Evolutionary conservation across 2,329 filamentous ascomycete genomes (phyloP), one percentile per base, ranked within the genome.

Genomic region (Blastomyces emzantsi): DNA sequence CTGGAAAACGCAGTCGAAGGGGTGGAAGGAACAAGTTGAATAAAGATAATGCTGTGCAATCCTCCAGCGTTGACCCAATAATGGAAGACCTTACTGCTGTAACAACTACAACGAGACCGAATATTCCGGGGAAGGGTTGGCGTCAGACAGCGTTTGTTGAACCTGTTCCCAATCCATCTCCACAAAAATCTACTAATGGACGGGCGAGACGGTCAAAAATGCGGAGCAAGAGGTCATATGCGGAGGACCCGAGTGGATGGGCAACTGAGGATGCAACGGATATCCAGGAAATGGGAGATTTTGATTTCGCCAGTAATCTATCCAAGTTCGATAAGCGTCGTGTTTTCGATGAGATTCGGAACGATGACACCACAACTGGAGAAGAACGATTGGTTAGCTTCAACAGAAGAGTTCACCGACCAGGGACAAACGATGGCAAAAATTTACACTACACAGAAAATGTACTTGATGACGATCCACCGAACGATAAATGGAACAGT

Each of bases 201-300:
- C 66, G 67, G 25, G 74, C 72, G 39, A 78, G 79, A 63, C 79
- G 79, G 36, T 80, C 81, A 67, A 79, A 78, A 64, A 79, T 77
- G 66, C 73, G 74, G 66, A 70, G 75, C 75, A 72, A 76, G 67
- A 76, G 77, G 68, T 67, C 71, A 43, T 78, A 80, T 65, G 84
- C 69, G 9, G 82, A 85, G 63, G 79, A 82, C 62, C 76, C 90
- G 54, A 95, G 91, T 73, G 93, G 91, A 3, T 97, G 93, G 92
- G 92, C 90, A 3, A 97, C 93, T 0, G 94, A 97, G 73, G 93
- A 97, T 71, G 92, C 93, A 28, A 97, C 91, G 0, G 94, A 97
- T 73, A 90, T 94, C 28, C 90, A 93, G 76, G 93, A 95, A 73
- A 85, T 94, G 81, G 90, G 90, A 13, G 94, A 97, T 66, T 97